These are phyloP conservation scores for Colletotrichum chrysophilum DNA, from an alignment of 2,329 filamentous ascomycete species.

Conservation along the genomic window DNA sequence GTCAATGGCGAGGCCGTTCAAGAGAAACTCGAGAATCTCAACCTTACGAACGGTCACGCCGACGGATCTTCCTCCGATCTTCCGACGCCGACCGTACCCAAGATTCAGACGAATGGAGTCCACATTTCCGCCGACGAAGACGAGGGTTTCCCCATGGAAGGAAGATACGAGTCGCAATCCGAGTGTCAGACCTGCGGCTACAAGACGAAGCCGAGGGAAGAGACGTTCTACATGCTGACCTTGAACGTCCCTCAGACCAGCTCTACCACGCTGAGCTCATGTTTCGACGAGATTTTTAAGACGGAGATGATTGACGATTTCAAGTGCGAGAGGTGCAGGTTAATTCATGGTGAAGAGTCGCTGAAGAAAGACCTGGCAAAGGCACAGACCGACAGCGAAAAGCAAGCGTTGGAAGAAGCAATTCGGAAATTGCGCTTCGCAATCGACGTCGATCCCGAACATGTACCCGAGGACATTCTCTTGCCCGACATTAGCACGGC, in stretches of 20 bases:
- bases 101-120: constrained; percentile 16
- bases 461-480: constrained; percentile 71
- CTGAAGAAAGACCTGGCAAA: constrained; percentile 65
- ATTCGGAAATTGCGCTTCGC: constrained; percentile 65
- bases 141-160: constrained; percentile 86
- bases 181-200: constrained; percentile 91
- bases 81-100: constrained; percentile 14
- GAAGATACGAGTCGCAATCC: constrained; percentile 90
- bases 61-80: constrained; percentile 13
- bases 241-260: constrained; percentile 86
- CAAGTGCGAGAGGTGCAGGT: constrained; percentile 89
- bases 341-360: constrained; percentile 76
- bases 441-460: constrained; percentile 83
- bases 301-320: constrained; percentile 97
- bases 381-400: constrained; percentile 57
- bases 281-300: constrained; percentile 93
- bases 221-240: constrained; percentile 90
- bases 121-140: constrained; percentile 18
- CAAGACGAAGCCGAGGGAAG: constrained; percentile 82
- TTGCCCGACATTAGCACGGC: constrained; percentile 77
- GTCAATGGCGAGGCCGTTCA: constrained; percentile 29
- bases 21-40: constrained; percentile 34
- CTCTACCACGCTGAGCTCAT: constrained; percentile 82
- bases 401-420: constrained; percentile 57
- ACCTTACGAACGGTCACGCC: constrained; percentile 14